A percentile compares a stretch with the other conserved stretches of the same genome.
Evolutionary conservation across 2,329 filamentous ascomycete genomes (phyloP).

Genomic region (Rhynchosporium graminicola): DNA sequence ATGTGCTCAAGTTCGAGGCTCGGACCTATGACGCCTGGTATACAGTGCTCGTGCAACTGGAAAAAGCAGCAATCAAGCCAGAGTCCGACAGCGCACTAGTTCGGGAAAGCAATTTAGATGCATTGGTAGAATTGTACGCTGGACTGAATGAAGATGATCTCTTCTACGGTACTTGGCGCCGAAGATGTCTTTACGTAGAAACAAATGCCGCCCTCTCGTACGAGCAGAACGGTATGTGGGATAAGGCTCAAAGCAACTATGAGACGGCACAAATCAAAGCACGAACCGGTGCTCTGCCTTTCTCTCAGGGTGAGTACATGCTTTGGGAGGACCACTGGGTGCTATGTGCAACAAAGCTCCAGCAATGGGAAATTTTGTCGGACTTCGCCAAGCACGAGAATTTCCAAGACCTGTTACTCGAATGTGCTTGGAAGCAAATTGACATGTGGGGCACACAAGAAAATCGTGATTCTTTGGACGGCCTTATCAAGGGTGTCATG

Average conservation of each 20-base stretch:
- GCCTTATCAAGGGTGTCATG: slow-evolving; percentile 94
- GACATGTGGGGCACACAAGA: slow-evolving; percentile 91
- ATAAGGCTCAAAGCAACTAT: slow-evolving; percentile 96
- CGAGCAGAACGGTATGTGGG: slow-evolving; percentile 99
- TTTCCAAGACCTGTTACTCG: slow-evolving; percentile 90
- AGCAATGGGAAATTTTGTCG: slow-evolving; percentile 97
- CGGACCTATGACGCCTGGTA: slow-evolving; percentile 98
- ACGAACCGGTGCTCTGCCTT: slow-evolving; percentile 90
- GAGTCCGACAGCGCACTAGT: slow-evolving; percentile 76
- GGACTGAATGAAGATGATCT: slow-evolving; percentile 92
- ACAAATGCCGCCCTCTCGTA: slow-evolving; percentile 97
- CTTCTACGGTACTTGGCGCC: slow-evolving; percentile 96
- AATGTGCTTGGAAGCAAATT: slow-evolving; percentile 92
- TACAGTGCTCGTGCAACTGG: slow-evolving; percentile 84
- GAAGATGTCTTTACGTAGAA: slow-evolving; percentile 93
- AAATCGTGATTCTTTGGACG: slow-evolving; percentile 86
- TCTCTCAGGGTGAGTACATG: slow-evolving; percentile 96
- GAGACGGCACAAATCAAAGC: slow-evolving; percentile 97
- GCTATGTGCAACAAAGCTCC: slow-evolving; percentile 93
- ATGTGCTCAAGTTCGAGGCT: slow-evolving; percentile 93
- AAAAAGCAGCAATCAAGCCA: slow-evolving; percentile 83
- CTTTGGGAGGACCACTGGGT: slow-evolving; percentile 99
- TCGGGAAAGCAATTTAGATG: slow-evolving; percentile 92
- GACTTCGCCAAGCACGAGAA: slow-evolving; percentile 99
- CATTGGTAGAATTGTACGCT: slow-evolving; percentile 89